Evolutionary conservation across 2,329 filamentous ascomycete genomes (phyloP).

Genomic region (Talaromyces albobiverticillius): DNA sequence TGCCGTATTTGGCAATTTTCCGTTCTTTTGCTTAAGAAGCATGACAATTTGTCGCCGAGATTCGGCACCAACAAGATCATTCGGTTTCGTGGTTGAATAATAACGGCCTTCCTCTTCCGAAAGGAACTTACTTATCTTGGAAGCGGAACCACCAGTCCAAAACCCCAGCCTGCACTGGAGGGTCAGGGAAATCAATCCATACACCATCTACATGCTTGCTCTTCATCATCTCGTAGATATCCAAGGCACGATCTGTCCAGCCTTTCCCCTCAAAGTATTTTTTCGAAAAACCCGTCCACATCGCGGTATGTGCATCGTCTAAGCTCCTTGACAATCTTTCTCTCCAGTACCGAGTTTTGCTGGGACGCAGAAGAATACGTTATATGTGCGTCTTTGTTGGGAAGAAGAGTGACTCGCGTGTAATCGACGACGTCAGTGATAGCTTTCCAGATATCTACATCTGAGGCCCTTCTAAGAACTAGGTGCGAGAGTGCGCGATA

Average conservation of each 20-base stretch:
- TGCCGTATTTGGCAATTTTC: not conserved
- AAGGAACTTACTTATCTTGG: conserved; percentile 13
- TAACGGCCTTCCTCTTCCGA: not conserved
- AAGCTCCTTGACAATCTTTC: conserved; percentile 20
- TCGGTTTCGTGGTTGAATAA: not conserved
- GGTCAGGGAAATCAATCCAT: not conserved
- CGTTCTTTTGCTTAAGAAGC: not conserved
- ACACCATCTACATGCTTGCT: not conserved
- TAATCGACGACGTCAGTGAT: conserved; percentile 8
- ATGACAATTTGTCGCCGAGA: not conserved
- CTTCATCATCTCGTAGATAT: conserved; percentile 8
- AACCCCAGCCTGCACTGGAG: too few species aligned
- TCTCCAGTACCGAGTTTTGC: too few species aligned
- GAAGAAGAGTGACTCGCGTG: too few species aligned
- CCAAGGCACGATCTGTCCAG: conserved; percentile 13
- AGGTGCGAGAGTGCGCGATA: conserved; percentile 9
- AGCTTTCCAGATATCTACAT: conserved; percentile 14
- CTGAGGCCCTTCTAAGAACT: conserved; percentile 9
- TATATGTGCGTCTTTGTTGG: too few species aligned
- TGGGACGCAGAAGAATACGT: too few species aligned
- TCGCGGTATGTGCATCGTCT: conserved; percentile 14
- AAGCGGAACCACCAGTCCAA: conserved; percentile 15
- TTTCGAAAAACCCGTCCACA: conserved; percentile 19
- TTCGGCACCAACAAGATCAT: not conserved
- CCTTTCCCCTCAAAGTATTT: conserved; percentile 22